Base-by-base conservation (phyloP, 2,329 filamentous ascomycete species). In the Fusarium siculi region DNA sequence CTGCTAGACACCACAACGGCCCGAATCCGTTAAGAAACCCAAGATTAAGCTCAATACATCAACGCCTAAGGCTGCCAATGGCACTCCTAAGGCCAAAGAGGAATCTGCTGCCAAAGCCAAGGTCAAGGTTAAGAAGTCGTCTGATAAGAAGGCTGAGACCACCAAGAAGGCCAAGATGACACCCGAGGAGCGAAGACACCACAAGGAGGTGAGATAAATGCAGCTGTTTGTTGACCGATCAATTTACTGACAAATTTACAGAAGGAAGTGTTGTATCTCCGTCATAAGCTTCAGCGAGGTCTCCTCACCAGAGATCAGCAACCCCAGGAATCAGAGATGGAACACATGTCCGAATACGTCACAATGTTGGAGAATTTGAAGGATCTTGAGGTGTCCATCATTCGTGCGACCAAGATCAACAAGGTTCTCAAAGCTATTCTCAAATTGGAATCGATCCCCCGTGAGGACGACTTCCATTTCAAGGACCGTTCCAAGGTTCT, bases 361-460 rank as follows among this genome's bases (percentile, higher is more conserved):
- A 88, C 87, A 36, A 94, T 97, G 81, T 89, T 99, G 10, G 96
- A 99, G 84, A 89, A 87, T 12, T 92, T 87, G 81, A 85, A 90
- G 3, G 93, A 97, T 73, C 89, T 98, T 9, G 96, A 98, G 80
- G 94, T 93, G 36, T 91, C 91, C 74, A 96, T 98, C 77, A 97
- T 98, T 78, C 91, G 93, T 72, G 87, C 86, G 19, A 99, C 96
- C 70, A 99, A 98, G 88, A 98, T 99, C 83, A 96, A 98, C 90
- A 99, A 99, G 85, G 96, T 99, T 16, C 88, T 99, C 64, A 97
- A 97, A 85, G 95, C 93, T 9, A 96, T 99, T 74, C 86, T 98
- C 78, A 98, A 97, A 85, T 87, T 99, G 14, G 89, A 92, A 47
- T 88, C 88, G 7, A 97, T 99, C 75, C 95, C 95, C 9, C 92